phyloP scores from a whole-genome alignment of 1,139 yeast genomes.

The Lodderomyces metapsilosis region DNA sequence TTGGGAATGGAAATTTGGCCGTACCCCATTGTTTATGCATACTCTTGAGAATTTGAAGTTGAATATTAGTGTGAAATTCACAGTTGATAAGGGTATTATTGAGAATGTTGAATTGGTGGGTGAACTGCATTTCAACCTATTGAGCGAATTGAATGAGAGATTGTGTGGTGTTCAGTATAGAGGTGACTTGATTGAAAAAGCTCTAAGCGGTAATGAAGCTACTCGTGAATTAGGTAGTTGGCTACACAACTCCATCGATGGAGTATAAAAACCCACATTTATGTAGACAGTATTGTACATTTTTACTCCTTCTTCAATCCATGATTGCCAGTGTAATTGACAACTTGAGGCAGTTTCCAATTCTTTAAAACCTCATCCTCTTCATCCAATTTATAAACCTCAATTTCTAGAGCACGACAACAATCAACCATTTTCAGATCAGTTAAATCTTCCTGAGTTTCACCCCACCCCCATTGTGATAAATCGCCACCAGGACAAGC shows the following conservation, averaged over 20 bases:
- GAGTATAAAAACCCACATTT: too few relatives aligned
- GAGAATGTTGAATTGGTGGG: background rate
- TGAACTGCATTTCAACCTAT: background rate
- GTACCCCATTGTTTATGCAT: slow-evolving; percentile 66
- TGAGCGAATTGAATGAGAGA: background rate
- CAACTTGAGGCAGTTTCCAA: slow-evolving; percentile 53
- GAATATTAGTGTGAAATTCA: slow-evolving; percentile 34
- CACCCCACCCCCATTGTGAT: slow-evolving; percentile 71
- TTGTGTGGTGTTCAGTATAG: background rate
- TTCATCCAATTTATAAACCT: slow-evolving; percentile 54
- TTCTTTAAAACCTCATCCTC: slow-evolving; percentile 35
- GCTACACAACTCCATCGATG: slow-evolving; percentile 49
- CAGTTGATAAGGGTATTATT: slow-evolving; percentile 37
- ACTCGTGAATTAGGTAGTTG: slow-evolving; percentile 40
- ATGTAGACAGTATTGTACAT: too few relatives aligned
- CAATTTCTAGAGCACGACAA: slow-evolving; percentile 63
- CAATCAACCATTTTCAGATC: slow-evolving; percentile 53
- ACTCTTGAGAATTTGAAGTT: slow-evolving; percentile 29
- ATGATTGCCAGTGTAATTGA: slow-evolving; percentile 56
- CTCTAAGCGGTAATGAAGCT: background rate
- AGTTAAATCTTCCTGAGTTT: slow-evolving; percentile 20
- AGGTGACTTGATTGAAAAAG: slow-evolving; percentile 1
- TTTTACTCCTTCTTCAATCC: slow-evolving; percentile 36
- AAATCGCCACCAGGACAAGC: slow-evolving; percentile 75
- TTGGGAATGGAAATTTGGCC: slow-evolving; percentile 76